phyloP scores from a whole-genome alignment of 139 green algal species.

The Pseudopediastrum boryanum region DNA sequence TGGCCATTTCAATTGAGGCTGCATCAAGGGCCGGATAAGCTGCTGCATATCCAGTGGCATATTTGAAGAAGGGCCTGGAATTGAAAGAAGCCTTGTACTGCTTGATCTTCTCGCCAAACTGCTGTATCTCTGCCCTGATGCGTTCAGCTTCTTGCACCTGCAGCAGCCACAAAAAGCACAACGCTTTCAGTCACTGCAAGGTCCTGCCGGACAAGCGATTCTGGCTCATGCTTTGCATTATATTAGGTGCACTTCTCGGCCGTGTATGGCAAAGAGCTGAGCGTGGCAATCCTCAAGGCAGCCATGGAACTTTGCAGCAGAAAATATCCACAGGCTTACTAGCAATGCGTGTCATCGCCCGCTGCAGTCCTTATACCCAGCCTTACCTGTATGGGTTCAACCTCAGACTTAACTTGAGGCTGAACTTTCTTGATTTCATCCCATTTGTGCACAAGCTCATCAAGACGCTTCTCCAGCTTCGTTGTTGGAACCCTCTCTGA shows the following conservation, averaged over 20 bases:
- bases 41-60: slow-evolving; percentile 56
- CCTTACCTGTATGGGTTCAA: slow-evolving; percentile 69
- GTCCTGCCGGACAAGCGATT: no score
- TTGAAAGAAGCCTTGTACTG: slow-evolving; percentile 65
- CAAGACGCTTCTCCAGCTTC: slow-evolving; percentile 78
- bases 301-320: no score
- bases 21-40: slow-evolving; percentile 75
- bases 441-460: slow-evolving; percentile 64
- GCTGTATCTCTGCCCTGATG: slow-evolving; percentile 75
- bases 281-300: no score
- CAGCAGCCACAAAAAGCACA: no score
- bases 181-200: no score
- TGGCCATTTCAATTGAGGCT: slow-evolving; percentile 58
- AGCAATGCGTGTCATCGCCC: no score
- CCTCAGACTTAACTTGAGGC: slow-evolving; percentile 69
- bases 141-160: slow-evolving; percentile 54
- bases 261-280: no score
- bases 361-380: no score
- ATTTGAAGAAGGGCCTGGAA: slow-evolving; percentile 69
- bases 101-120: slow-evolving; percentile 48
- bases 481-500: slow-evolving; percentile 26
- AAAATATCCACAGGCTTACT: no score
- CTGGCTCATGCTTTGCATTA: no score
- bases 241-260: no score
- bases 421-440: slow-evolving; percentile 77